These are phyloP conservation scores for Penicillium cataractarum DNA, from an alignment of 495 filamentous ascomycete species.

Conservation along the genomic window DNA sequence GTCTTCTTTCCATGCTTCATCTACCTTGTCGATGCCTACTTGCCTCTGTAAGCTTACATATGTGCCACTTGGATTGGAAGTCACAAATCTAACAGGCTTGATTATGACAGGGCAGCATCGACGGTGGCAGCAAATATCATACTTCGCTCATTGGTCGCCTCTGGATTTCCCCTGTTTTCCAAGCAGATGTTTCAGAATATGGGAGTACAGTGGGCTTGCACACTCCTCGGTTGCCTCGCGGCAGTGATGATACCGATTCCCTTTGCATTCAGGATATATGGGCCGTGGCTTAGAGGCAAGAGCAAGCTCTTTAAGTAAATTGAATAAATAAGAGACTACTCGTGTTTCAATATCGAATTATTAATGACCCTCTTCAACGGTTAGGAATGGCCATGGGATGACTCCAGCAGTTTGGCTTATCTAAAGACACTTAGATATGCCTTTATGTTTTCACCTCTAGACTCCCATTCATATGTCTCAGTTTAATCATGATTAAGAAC, in stretches of 20 bases:
- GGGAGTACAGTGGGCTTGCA: slow-evolving; percentile 78
- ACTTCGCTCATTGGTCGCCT: slow-evolving; percentile 74
- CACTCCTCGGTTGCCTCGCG: slow-evolving; percentile 76
- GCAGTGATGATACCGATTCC: slow-evolving; percentile 75
- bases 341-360: no score
- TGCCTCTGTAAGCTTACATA: slow-evolving; percentile 65
- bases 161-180: slow-evolving; percentile 81
- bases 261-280: slow-evolving; percentile 38
- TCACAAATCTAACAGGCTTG: not conserved
- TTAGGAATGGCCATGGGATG: no score
- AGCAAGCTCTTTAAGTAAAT: slow-evolving; percentile 31
- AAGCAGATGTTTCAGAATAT: slow-evolving; percentile 80
- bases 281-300: slow-evolving; percentile 35
- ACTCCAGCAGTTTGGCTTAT: no score
- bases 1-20: slow-evolving; percentile 47
- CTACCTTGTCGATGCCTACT: slow-evolving; percentile 47
- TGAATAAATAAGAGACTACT: not conserved
- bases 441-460: no score
- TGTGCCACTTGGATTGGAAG: not conserved
- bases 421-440: no score
- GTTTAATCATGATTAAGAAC: no score
- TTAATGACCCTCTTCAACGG: no score
- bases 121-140: slow-evolving; percentile 91
- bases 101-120: slow-evolving; percentile 64
- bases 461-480: no score